phyloP scores from a whole-genome alignment of 352 stramenopile species.

The Globisporangium acanthophoron region DNA sequence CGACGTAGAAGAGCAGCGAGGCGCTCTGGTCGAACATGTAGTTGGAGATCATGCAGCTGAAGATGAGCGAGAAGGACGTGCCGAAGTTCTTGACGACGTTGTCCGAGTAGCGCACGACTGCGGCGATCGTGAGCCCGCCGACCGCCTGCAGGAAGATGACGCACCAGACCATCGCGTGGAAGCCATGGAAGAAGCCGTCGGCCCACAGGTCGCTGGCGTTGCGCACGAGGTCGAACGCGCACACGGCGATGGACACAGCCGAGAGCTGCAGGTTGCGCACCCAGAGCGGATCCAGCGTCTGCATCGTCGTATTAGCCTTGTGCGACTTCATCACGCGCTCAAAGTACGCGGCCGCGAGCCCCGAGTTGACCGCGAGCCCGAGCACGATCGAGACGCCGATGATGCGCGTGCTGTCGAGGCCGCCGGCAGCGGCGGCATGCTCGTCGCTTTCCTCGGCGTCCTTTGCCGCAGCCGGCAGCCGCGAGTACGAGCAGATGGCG shows the following conservation, averaged over 20 bases:
- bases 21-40: constrained; percentile 82
- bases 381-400: constrained; percentile 79
- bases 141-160: constrained; percentile 83
- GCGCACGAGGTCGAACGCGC: constrained; percentile 62
- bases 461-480: constrained; percentile 21
- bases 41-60: constrained; percentile 88
- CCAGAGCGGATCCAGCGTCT: constrained; percentile 83
- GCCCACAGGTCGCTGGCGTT: constrained; percentile 53
- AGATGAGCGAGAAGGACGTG: constrained; percentile 84
- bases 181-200: constrained; percentile 78
- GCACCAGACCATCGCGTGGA: constrained; percentile 63
- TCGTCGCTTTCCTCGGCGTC: constrained; percentile 13
- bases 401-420: constrained; percentile 46
- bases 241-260: constrained; percentile 74
- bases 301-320: constrained; percentile 62
- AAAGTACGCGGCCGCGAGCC: constrained; percentile 83
- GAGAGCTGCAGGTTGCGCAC: constrained; percentile 82
- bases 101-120: constrained; percentile 85
- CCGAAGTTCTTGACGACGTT: constrained; percentile 90
- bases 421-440: constrained; percentile 4
- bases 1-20: constrained; percentile 67
- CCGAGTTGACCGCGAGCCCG: constrained; percentile 78
- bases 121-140: constrained; percentile 78
- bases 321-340: constrained; percentile 87
- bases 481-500: constrained; percentile 81